A percentile compares a stretch with the other conserved stretches of the same genome.
phyloP scores from a whole-genome alignment of 108 stramenopile genomes.

The Cyclotella distinguenda region DNA sequence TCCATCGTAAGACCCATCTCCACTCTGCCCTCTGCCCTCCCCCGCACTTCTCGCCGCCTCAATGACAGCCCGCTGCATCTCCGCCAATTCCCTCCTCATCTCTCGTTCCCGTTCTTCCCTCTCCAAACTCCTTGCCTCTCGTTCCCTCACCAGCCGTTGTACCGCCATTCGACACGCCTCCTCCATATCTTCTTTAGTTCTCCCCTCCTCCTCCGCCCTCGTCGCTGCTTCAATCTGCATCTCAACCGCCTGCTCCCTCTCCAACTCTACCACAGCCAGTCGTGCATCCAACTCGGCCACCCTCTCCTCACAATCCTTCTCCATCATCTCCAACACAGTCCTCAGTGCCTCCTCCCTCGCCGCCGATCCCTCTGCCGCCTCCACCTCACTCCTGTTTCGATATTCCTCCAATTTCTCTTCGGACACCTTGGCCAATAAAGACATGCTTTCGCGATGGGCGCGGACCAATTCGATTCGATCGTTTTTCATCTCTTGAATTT shows the following conservation, averaged over 20 bases:
- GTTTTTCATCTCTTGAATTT: conserved; percentile 47
- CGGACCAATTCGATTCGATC: conserved; percentile 44
- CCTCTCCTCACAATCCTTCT: conserved; percentile 45
- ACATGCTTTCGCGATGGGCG: conserved; percentile 49
- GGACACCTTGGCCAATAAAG: conserved; percentile 37
- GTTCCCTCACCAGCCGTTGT: conserved; percentile 36
- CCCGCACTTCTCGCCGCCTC: background rate
- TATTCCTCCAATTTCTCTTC: conserved; percentile 48
- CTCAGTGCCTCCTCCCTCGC: conserved; percentile 52
- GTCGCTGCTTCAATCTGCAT: conserved; percentile 31
- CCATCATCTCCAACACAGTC: conserved; percentile 56
- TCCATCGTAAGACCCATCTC: conserved; percentile 7
- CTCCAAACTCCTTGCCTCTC: conserved; percentile 29
- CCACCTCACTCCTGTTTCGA: conserved; percentile 32
- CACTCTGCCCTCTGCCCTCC: background rate
- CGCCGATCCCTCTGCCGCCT: conserved; percentile 24
- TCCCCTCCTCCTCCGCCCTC: conserved; percentile 31
- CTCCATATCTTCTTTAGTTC: conserved; percentile 25
- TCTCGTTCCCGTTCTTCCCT: conserved; percentile 30
- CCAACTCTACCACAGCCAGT: conserved; percentile 36
- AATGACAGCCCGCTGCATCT: conserved; percentile 27
- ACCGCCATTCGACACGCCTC: conserved; percentile 44
- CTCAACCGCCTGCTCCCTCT: conserved; percentile 30
- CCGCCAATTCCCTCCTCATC: conserved; percentile 38
- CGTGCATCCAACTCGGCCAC: conserved; percentile 38